Percentiles rank a stretch among this genome's conserved stretches.
phyloP scores from a whole-genome alignment of 1,139 yeast genomes.

The Tardiomyces depauwii region DNA sequence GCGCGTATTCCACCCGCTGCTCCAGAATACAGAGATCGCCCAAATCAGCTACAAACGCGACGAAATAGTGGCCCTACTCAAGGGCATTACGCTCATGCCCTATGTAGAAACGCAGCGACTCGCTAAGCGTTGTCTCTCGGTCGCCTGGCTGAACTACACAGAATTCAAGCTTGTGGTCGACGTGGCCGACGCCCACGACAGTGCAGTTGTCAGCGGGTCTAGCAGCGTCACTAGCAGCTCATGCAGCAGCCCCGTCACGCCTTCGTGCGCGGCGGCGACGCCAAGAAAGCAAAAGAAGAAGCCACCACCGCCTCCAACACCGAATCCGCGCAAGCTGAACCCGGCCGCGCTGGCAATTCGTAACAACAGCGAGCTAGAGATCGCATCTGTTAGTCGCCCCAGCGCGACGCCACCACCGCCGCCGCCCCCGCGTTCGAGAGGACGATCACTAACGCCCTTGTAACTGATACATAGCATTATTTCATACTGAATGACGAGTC shows the following conservation, averaged over 20 bases:
- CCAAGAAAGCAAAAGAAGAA: too few relatives aligned
- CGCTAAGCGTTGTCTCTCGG: conserved; percentile 49
- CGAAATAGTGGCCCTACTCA: conserved; percentile 42
- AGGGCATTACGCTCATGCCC: conserved; percentile 29
- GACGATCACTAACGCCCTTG: too few relatives aligned
- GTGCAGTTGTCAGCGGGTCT: too few relatives aligned
- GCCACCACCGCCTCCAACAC: background rate
- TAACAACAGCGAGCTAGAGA: conserved; percentile 9
- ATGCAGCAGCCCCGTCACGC: too few relatives aligned
- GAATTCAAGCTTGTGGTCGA: too few relatives aligned
- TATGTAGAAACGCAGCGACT: conserved; percentile 39
- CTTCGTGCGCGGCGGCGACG: too few relatives aligned
- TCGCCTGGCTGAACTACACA: conserved; percentile 41
- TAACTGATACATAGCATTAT: too few relatives aligned
- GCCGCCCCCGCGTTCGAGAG: too few relatives aligned
- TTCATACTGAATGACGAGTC: background rate
- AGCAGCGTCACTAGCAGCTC: too few relatives aligned
- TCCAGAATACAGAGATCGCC: conserved; percentile 55
- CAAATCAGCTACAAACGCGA: conserved; percentile 45
- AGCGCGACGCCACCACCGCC: background rate
- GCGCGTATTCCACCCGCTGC: conserved; percentile 62
- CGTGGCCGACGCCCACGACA: too few relatives aligned
- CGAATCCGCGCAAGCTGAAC: background rate
- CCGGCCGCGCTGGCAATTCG: conserved; percentile 6
- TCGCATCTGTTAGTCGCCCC: conserved; percentile 6